Base-by-base conservation (phyloP, 2,329 filamentous ascomycete species). In the Talaromyces albobiverticillius region DNA sequence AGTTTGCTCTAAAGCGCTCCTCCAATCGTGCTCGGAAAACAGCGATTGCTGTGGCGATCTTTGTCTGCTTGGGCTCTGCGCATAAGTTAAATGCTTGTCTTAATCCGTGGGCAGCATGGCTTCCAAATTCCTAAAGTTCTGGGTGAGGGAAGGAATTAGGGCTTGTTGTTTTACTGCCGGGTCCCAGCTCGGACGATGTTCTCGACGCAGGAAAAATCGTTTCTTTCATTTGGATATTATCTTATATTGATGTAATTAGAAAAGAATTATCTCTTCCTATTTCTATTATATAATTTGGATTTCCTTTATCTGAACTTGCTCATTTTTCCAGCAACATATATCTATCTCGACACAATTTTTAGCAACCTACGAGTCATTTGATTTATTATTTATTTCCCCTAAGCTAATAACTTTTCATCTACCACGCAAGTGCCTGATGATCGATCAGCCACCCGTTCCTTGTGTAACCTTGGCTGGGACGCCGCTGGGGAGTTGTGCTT, bases 21-120 rank as follows among this genome's bases (percentile, higher is more conserved):
- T 38, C 16, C 40, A 45, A 52, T 52, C 41, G 14, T 45, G 38
- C 49, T 25, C 40, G 10, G 41, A 20, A n/a, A 52, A 45, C 14
- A 52, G 31, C 16, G 41, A 52, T 3, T 52, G 49, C 22, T 52
- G 49, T 40, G 40, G 26, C 18, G 31, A 46, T 13, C 40, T 52
- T 20, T 52, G 49, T 23, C 18, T 52, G 8, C n/a, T 52, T 29
- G 49, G 49, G 8, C 41, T 26, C 20, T 52, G 49, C 16, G 20
- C 22, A 16, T 46, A 46, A 45, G 13, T 10, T 10, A 4, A 34
- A 10, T 10, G 13, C 29, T 31, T 11, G 1, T 11, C 3, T 14
- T 26, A 8, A 25, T n/a, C 13, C 10, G 10, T 14, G 23, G n/a
- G 13, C 4, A 38, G 16, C 13, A 38, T n/a, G 13, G 4, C 16